Evolutionary conservation across 2,329 filamentous ascomycete genomes (phyloP).

Genomic region (Aspergillus neoniger): DNA sequence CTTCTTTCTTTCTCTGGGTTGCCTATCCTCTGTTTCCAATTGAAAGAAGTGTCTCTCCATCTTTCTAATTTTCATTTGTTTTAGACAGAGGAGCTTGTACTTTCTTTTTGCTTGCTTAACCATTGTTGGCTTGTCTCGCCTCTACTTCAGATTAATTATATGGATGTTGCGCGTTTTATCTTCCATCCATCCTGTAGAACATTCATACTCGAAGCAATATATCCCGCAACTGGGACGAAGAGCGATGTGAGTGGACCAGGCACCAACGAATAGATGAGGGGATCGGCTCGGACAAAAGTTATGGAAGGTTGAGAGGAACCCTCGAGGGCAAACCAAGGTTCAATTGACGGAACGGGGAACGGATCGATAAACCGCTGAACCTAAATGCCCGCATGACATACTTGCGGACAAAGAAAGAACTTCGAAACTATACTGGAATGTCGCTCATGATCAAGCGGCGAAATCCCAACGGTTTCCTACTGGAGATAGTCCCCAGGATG

Average conservation of each 20-base stretch:
- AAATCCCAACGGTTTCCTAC: slow-evolving; percentile 19
- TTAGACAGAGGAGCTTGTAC: background rate
- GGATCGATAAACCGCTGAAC: slow-evolving; percentile 39
- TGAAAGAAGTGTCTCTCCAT: background rate
- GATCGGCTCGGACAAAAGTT: slow-evolving; percentile 15
- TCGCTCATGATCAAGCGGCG: slow-evolving; percentile 13
- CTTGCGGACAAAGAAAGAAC: slow-evolving; percentile 22
- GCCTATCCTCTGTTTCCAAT: background rate
- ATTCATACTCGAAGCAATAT: slow-evolving; percentile 10
- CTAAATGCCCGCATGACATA: slow-evolving; percentile 38
- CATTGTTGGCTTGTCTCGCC: slow-evolving; percentile 1
- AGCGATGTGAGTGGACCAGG: slow-evolving; percentile 5
- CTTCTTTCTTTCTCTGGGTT: background rate
- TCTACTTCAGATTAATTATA: background rate
- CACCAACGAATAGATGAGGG: slow-evolving; percentile 6
- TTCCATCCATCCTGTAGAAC: slow-evolving; percentile 13
- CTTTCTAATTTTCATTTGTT: too few species aligned
- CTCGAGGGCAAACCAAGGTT: slow-evolving; percentile 15
- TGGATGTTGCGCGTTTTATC: background rate
- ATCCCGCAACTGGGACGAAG: background rate
- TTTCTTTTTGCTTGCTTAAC: slow-evolving; percentile 2
- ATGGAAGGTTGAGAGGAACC: slow-evolving; percentile 9
- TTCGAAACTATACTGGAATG: slow-evolving; percentile 14
- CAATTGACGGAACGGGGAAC: slow-evolving; percentile 29
- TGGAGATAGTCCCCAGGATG: background rate